Base-by-base conservation (phyloP, 2,329 filamentous ascomycete genomes). In the Graphilbum sp. region DNA sequence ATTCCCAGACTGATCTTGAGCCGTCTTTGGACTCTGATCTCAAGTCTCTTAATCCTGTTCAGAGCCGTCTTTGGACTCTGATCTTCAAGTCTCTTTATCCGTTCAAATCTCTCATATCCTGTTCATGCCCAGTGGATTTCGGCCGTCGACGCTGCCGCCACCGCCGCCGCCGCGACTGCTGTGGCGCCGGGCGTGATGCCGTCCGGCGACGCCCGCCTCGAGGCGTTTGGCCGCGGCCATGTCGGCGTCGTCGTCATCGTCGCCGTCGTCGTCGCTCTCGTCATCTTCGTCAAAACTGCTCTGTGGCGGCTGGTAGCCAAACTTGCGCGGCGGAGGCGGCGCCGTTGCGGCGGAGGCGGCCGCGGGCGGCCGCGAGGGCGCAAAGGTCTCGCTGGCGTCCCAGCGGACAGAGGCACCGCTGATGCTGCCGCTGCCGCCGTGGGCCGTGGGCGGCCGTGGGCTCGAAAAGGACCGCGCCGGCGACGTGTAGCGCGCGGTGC, bases 41-140 rank as follows among this genome's bases (percentile, higher is more conserved):
- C n/a, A n/a, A n/a, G n/a, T n/a, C n/a, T n/a, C n/a, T n/a, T n/a
- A n/a, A n/a, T n/a, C n/a, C n/a, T n/a, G n/a, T n/a, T n/a, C n/a
- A n/a, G n/a, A n/a, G n/a, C n/a, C n/a, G n/a, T n/a, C n/a, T n/a
- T n/a, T n/a, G n/a, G n/a, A n/a, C n/a, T n/a, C n/a, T n/a, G n/a
- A n/a, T n/a, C n/a, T n/a, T n/a, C n/a, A n/a, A n/a, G n/a, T n/a
- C n/a, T n/a, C n/a, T n/a, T n/a, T n/a, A n/a, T n/a, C n/a, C n/a
- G n/a, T n/a, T 24, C 6, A 11, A 24, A 5, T 17, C 21, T 45
- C 40, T 58, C 54, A 68, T 58, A 71, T 63, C 48, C 62, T 60
- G 52, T 74, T 72, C 66, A 73, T 70, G 39, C 60, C 64, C 18
- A 73, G 54, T 3, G 69, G 68, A 47, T 73, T 68, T 52, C 69